phyloP scores from a whole-genome alignment of 495 filamentous ascomycete species.

The Penicillium canariense region DNA sequence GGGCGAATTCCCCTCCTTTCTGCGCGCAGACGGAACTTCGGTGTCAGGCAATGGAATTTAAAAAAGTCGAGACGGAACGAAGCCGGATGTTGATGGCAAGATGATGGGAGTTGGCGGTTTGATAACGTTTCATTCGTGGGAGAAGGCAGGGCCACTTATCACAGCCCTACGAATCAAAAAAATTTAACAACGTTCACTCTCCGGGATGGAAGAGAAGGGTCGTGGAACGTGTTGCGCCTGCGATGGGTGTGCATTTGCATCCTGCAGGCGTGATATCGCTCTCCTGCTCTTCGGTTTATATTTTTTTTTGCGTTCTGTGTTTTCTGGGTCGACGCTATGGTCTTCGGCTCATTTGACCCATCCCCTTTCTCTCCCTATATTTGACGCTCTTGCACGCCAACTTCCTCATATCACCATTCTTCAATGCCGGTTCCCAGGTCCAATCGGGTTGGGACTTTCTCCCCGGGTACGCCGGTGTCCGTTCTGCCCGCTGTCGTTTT shows the following conservation, averaged over 20 bases:
- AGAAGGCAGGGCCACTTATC: conserved; percentile 41
- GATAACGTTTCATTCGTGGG: conserved; percentile 46
- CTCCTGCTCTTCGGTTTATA: conserved; percentile 18
- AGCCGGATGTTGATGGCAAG: conserved; percentile 38
- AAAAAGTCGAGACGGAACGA: conserved; percentile 44
- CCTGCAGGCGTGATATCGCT: conserved; percentile 8
- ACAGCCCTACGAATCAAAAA: conserved; percentile 47
- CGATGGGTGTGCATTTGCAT: not conserved
- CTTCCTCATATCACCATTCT: conserved; percentile 31
- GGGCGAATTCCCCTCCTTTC: conserved; percentile 39
- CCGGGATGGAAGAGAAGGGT: conserved; percentile 6
- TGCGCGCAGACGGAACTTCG: conserved; percentile 42
- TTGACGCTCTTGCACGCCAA: conserved; percentile 42
- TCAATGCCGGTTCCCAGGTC: conserved; percentile 9
- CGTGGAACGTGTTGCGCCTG: not conserved
- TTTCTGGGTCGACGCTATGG: conserved; percentile 7
- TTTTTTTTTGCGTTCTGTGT: conserved; percentile 15
- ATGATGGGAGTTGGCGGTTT: conserved; percentile 47
- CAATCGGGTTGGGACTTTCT: conserved; percentile 10
- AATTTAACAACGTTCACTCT: conserved; percentile 30
- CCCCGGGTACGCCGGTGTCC: conserved; percentile 1
- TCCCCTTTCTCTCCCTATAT: conserved; percentile 23
- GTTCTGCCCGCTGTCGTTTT: not conserved
- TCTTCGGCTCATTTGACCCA: conserved; percentile 1
- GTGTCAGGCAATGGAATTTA: conserved; percentile 30